phyloP scores from a whole-genome alignment of 805 yeast genomes.

The Osmozyma mogii region DNA sequence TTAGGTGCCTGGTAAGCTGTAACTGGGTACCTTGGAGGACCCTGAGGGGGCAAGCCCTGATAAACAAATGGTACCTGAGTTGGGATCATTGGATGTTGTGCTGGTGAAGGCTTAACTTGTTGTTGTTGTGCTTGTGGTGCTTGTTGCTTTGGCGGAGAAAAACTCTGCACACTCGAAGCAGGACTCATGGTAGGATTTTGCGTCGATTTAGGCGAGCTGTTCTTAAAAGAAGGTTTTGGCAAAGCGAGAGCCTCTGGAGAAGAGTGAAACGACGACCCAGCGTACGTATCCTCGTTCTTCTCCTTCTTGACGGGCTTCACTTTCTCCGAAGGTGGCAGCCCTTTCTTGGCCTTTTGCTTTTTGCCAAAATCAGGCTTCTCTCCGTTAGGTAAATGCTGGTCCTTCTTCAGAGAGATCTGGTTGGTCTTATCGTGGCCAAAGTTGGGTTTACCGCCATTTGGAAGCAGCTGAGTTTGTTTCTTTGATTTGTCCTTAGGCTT shows the following conservation, averaged over 20 bases:
- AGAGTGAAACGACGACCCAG: conserved; percentile 50
- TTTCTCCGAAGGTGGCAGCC: too few species aligned
- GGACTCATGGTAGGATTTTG: neutral
- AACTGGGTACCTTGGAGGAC: conserved; percentile 24
- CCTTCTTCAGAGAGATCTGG: conserved; percentile 1
- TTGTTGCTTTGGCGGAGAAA: conserved; percentile 1
- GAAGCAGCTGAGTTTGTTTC: conserved; percentile 2
- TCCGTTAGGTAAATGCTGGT: neutral
- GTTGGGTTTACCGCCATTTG: conserved; percentile 9
- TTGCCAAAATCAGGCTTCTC: conserved; percentile 1
- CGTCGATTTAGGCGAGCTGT: conserved; percentile 15
- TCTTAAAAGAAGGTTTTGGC: conserved; percentile 46
- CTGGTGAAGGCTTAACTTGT: conserved; percentile 7
- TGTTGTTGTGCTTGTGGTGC: conserved; percentile 6
- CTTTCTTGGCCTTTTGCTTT: conserved; percentile 4
- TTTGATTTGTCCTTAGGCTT: conserved; percentile 5
- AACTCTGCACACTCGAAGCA: neutral
- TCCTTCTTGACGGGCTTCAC: conserved; percentile 3
- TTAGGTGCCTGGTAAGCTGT: conserved; percentile 19
- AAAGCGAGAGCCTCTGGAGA: conserved; percentile 49
- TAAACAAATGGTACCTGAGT: conserved; percentile 12
- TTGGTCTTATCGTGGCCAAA: conserved; percentile 9
- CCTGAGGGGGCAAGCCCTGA: conserved; percentile 14
- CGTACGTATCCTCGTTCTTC: conserved; percentile 33
- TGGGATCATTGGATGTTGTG: too few species aligned